Base-by-base conservation (phyloP, 768 basidiomycete species). In the Gymnopilus dilepis region DNA sequence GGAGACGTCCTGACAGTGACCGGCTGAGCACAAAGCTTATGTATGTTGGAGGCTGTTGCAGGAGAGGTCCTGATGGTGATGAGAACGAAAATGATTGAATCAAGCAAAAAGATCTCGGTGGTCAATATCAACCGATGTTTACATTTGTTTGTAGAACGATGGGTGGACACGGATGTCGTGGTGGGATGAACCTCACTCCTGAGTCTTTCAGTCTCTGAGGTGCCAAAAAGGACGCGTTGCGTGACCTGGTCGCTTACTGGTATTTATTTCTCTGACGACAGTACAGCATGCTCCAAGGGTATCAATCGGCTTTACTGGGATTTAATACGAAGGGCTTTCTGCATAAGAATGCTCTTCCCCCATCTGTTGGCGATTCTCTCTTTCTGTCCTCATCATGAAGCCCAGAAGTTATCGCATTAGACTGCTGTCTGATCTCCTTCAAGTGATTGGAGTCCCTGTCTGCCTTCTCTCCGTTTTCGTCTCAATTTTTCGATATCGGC, bases 391-490 rank as follows among this genome's bases (percentile, higher is more conserved):
- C 51, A 59, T 59, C 67, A 80, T 81, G 79, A 70, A 80, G 59
- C 80, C 80, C 48, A 70, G 73, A 19, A 67, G 70, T 58, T 87
- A 86, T 70, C 85, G 86, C 42, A 67, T 76, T 12, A 78, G 87
- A 37, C 75, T 88, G 56, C 67, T 82, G 57, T 68, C 69, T 41
- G 87, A 88, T 67, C 66, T 88, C 33, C 67, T 72, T 38, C 75
- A 71, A 13, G 73, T 77, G 22, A 31, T 83, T 21, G 69, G 79
- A 19, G 64, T 81, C 0, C 86, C 86, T 58, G 77, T 75, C 15
- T 31, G 78, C 19, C 60, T 71, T 4, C 70, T 86, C 42, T 76
- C 71, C 7, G 30, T 71, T 12, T 24, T 71, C 37, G 67, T 78
- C 22, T 69, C 69, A 13, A 30, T 77, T 61, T 62, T 71, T 48